A percentile compares a stretch with the other conserved stretches of the same genome.
Conservation (phyloP, 2,329 filamentous ascomycete species). For the Geosmithia flava region DNA sequence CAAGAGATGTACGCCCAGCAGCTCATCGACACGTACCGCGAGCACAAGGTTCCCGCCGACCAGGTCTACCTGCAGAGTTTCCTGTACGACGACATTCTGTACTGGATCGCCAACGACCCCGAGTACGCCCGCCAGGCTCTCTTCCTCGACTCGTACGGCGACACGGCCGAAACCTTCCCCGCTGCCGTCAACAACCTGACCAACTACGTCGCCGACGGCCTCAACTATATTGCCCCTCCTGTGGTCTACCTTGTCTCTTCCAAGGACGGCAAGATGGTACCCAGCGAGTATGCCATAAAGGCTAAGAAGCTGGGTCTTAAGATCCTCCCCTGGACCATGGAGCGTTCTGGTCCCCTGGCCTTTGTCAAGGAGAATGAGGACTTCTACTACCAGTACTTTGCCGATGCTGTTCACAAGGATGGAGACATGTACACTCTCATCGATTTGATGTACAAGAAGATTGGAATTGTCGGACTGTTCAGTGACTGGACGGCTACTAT, state of each 20-base stretch:
- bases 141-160: slow-evolving; percentile 51
- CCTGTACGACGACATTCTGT: slow-evolving; percentile 49
- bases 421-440: slow-evolving; percentile 56
- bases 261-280: slow-evolving; percentile 41
- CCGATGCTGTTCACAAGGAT: slow-evolving; percentile 43
- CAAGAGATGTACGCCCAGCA: slow-evolving; percentile 53
- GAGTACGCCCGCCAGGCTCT: slow-evolving; percentile 49
- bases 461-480: slow-evolving; percentile 51
- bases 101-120: slow-evolving; percentile 53
- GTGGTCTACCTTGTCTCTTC: slow-evolving; percentile 48
- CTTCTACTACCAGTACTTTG: slow-evolving; percentile 45
- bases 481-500: slow-evolving; percentile 58
- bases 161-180: slow-evolving; percentile 34
- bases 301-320: slow-evolving; percentile 50
- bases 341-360: slow-evolving; percentile 49
- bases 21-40: slow-evolving; percentile 47
- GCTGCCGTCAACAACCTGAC: slow-evolving; percentile 44
- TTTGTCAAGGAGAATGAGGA: slow-evolving; percentile 29
- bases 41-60: slow-evolving; percentile 34
- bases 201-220: slow-evolving; percentile 40
- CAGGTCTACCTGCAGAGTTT: slow-evolving; percentile 55
- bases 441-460: slow-evolving; percentile 48
- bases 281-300: slow-evolving; percentile 47
- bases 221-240: slow-evolving; percentile 51
- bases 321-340: slow-evolving; percentile 57